Percentiles rank a stretch among this genome's conserved stretches.
Conservation (phyloP, 345 rosid species). For the Cardiospermum halicacabum region DNA sequence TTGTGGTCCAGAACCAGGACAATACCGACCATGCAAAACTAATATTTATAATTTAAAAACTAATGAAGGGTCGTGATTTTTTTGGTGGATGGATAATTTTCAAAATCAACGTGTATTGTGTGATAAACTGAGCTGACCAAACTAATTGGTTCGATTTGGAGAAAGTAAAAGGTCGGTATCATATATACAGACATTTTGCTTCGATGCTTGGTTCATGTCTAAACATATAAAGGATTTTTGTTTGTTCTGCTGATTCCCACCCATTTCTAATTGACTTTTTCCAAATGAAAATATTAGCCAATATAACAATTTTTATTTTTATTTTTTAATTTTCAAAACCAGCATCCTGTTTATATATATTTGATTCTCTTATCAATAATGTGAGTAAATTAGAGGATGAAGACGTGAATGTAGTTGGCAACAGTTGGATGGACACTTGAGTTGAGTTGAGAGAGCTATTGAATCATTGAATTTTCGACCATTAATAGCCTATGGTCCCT, state of each 20-base stretch:
- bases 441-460: neutral
- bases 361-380: too few relatives aligned
- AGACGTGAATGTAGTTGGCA: neutral
- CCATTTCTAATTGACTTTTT: neutral
- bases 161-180: neutral
- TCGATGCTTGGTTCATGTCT: neutral
- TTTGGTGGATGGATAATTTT: neutral
- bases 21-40: neutral
- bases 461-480: neutral
- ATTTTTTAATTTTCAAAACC: neutral
- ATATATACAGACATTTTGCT: neutral
- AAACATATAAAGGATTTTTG: neutral
- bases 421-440: neutral
- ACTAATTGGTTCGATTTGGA: neutral
- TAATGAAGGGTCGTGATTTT: neutral
- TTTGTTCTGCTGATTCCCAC: neutral
- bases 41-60: neutral
- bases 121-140: neutral
- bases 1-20: too few relatives aligned
- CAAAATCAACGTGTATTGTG: too few relatives aligned
- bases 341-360: too few relatives aligned
- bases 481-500: neutral
- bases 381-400: too few relatives aligned
- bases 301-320: too few relatives aligned
- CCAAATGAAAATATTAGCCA: neutral